Evolutionary conservation across 371 early-diverging fungal species (phyloP), one percentile per base, ranked within the genome.

Genomic region (Mucor plumbeus): DNA sequence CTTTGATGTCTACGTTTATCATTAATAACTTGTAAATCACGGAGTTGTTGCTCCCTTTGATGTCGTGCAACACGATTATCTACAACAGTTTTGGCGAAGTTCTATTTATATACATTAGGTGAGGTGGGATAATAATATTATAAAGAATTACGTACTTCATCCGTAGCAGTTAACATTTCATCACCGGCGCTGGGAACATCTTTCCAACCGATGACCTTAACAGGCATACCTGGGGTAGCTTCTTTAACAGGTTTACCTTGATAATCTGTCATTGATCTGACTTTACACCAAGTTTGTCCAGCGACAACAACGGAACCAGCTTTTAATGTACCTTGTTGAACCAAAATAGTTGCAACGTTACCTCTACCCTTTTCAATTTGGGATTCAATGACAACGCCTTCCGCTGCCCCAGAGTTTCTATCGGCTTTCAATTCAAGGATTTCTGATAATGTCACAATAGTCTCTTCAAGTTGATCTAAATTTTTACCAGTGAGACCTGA

Each of bases 131-230:
- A 17, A 17, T 6, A 44, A 44, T 44, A 44, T 44, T n/a, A 6
- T 19, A 3, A 26, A 26, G 26, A 11, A 50, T 50, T 50, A 26
- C 44, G 34, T 75, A 86, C 88, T 80, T 92, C 92, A 35, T 80
- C 80, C 31, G 81, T 80, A 3, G 94, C 94, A 48, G 94, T 90
- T 11, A 97, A 70, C 58, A 91, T 95, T 72, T 89, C 85, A 69
- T 97, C 96, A 33, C 99, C 99, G 13, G 96, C 97, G 19, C 79
- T 78, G 5, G 98, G 98, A 13, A 97, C 81, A 15, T 91, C 93
- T 71, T 94, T 93, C 98, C 99, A 97, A 2, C 99, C 99, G 70
- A 86, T 88, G 14, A 97, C 88, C 65, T 92, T 90, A 55, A 95
- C 94, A 1, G 99, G 95, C 15, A 83, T 85, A 31, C 97, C 95